Percentiles rank a stretch among this genome's conserved stretches.
These are phyloP conservation scores for Echites panduratus DNA, from an alignment of 257 asterid species.

Conservation along the genomic window DNA sequence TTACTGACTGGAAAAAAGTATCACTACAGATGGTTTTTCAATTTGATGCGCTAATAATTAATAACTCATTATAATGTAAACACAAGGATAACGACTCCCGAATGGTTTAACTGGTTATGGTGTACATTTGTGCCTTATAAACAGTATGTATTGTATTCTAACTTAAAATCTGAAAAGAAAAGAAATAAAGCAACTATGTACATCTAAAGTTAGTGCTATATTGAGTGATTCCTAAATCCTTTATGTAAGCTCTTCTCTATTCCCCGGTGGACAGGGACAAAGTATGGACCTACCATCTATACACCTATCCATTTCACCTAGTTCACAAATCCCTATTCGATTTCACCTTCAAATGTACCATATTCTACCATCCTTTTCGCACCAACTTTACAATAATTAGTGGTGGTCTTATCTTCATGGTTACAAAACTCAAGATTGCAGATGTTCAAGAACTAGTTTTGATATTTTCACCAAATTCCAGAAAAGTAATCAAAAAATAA, in stretches of 20 bases:
- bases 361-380: background rate
- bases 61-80: background rate
- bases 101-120: background rate
- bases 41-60: background rate
- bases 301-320: background rate
- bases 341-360: background rate
- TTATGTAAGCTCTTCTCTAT: background rate
- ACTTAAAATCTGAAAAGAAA: no score
- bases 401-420: background rate
- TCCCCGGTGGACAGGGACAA: background rate
- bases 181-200: background rate
- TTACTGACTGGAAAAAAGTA: background rate
- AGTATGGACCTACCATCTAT: background rate
- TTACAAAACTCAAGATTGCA: background rate
- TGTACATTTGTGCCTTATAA: background rate
- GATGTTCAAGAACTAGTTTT: background rate
- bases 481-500: background rate
- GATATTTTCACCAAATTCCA: background rate
- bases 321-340: background rate
- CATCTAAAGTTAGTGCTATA: background rate
- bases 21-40: background rate
- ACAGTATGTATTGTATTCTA: background rate
- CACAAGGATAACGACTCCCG: background rate
- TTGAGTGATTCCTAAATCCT: background rate
- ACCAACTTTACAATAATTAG: background rate